A percentile compares a stretch with the other conserved stretches of the same genome.
These are phyloP conservation scores for Teunomyces pallodes DNA, from an alignment of 805 yeast species.

Conservation along the genomic window DNA sequence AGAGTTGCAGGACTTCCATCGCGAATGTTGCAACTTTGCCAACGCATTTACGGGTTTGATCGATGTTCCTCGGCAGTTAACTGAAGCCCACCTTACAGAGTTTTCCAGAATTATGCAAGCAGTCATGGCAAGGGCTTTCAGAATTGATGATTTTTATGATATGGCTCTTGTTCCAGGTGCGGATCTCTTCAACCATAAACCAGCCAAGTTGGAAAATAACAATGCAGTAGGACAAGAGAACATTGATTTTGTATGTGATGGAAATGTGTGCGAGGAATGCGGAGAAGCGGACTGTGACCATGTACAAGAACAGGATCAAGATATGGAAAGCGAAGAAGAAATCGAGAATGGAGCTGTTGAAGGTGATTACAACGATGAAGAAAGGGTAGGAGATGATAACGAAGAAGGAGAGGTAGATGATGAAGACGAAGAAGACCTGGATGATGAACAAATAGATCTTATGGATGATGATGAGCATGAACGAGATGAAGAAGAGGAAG, in stretches of 20 bases:
- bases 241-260: slow-evolving; percentile 59
- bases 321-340: slow-evolving; percentile 18
- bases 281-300: slow-evolving; percentile 26
- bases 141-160: slow-evolving; percentile 71
- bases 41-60: slow-evolving; percentile 21
- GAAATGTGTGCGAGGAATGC: slow-evolving; percentile 24
- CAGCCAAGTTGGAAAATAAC: slow-evolving; percentile 25
- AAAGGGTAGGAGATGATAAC: slow-evolving; percentile 12
- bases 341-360: slow-evolving; percentile 15
- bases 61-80: slow-evolving; percentile 37
- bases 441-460: slow-evolving; percentile 8
- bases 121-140: slow-evolving; percentile 76
- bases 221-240: slow-evolving; percentile 40
- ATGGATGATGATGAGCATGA: slow-evolving; percentile 13
- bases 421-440: slow-evolving; percentile 1
- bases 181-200: slow-evolving; percentile 76
- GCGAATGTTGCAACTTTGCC: slow-evolving; percentile 44
- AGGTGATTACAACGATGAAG: slow-evolving; percentile 13
- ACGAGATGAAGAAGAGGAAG: slow-evolving; percentile 20
- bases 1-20: slow-evolving; percentile 41
- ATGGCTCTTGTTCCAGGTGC: slow-evolving; percentile 87
- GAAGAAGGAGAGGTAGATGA: slow-evolving; percentile 15
- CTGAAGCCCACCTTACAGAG: slow-evolving; percentile 12
- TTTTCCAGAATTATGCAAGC: slow-evolving; percentile 58
- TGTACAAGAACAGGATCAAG: slow-evolving; percentile 18